Percentiles rank a stretch among this genome's conserved stretches.
These are phyloP conservation scores for Logfia minima DNA, from an alignment of 129 eudicot species.

Conservation along the genomic window DNA sequence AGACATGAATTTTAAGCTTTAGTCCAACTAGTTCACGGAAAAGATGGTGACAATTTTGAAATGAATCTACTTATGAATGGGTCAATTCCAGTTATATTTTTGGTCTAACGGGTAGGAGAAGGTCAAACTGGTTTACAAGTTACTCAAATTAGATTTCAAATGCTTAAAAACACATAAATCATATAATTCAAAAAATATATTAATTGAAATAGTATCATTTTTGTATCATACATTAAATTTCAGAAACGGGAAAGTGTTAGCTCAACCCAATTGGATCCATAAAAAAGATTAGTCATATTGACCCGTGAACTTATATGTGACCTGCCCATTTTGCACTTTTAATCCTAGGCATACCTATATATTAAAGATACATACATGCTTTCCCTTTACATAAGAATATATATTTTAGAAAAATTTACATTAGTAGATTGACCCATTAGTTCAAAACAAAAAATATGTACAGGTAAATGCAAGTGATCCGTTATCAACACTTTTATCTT, in stretches of 20 bases:
- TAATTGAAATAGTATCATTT: too few species aligned
- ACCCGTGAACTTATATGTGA: background rate
- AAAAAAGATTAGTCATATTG: background rate
- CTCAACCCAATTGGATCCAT: background rate
- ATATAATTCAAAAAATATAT: too few species aligned
- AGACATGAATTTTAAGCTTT: background rate
- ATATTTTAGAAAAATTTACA: too few species aligned
- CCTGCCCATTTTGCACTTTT: background rate
- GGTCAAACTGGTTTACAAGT: background rate
- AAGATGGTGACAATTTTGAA: background rate
- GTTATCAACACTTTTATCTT: background rate
- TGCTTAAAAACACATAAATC: too few species aligned
- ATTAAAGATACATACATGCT: background rate
- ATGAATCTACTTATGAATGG: background rate
- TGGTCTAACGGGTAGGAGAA: too few species aligned
- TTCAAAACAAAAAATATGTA: too few species aligned
- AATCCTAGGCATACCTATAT: background rate
- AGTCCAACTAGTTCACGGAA: background rate
- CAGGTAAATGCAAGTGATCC: too few species aligned
- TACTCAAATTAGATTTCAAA: background rate
- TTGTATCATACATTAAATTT: too few species aligned
- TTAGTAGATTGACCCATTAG: too few species aligned
- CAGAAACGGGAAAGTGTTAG: background rate
- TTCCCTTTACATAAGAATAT: background rate
- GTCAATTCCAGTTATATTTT: background rate